These are phyloP conservation scores for Raphidocelis subcapitata DNA, from an alignment of 139 green algal genomes.

Conservation along the genomic window DNA sequence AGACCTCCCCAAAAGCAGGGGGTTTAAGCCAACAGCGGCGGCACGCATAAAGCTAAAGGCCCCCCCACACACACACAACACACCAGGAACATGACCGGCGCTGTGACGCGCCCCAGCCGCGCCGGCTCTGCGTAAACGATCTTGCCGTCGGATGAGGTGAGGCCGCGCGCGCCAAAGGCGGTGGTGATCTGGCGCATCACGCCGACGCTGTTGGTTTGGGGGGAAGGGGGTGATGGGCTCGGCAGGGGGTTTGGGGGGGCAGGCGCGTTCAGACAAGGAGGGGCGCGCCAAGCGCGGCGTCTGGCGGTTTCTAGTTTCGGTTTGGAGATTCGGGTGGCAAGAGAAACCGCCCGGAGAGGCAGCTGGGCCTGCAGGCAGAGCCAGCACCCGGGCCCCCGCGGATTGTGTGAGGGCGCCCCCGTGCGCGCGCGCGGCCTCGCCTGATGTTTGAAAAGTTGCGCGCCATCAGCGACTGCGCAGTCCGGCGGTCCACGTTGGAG, in stretches of 20 bases:
- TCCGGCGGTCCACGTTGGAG: slow-evolving; percentile 36
- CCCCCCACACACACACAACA: no score
- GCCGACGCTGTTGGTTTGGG: background rate
- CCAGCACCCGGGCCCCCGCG: no score
- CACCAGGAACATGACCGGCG: slow-evolving; percentile 40
- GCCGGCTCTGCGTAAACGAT: slow-evolving; percentile 27
- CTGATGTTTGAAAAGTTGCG: slow-evolving; percentile 51
- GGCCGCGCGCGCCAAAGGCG: slow-evolving; percentile 27
- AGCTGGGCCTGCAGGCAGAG: slow-evolving; percentile 24
- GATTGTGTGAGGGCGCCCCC: no score
- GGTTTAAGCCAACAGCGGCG: no score
- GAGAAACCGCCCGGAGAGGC: background rate
- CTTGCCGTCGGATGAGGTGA: slow-evolving; percentile 25
- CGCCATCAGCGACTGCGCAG: slow-evolving; percentile 36
- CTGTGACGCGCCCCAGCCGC: slow-evolving; percentile 24
- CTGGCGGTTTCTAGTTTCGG: no score
- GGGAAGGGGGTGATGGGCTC: background rate
- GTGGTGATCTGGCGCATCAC: slow-evolving; percentile 27
- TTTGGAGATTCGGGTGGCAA: background rate
- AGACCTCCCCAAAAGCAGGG: no score
- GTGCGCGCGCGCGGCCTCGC: no score
- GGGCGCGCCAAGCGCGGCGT: background rate
- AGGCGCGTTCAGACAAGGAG: background rate
- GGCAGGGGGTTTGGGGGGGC: background rate
- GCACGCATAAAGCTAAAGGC: no score